Percentiles rank a stretch among this genome's conserved stretches.
Conservation (phyloP, 2,329 filamentous ascomycete genomes). For the Didymella exigua region DNA sequence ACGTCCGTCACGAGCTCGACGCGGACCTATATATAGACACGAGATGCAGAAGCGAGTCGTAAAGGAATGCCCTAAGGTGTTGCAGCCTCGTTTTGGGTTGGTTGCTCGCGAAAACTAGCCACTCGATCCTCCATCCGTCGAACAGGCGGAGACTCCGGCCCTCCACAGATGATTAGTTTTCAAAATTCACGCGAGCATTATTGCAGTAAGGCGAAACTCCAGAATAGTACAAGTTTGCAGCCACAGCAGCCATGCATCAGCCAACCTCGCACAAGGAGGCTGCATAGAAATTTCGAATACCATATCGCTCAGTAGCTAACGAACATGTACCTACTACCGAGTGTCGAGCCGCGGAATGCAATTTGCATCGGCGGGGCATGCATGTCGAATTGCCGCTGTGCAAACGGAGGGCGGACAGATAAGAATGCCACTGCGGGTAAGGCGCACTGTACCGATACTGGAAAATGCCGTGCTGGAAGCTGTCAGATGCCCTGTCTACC, state of each 20-base stretch:
- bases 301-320: not conserved
- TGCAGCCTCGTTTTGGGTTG: slow-evolving; percentile 5
- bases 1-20: not conserved
- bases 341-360: not conserved
- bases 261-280: not conserved
- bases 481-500: slow-evolving; percentile 10
- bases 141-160: too few species aligned
- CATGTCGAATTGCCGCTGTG: not conserved
- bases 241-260: not conserved
- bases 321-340: not conserved
- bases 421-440: slow-evolving; percentile 19
- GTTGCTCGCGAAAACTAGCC: slow-evolving; percentile 1
- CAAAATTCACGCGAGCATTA: not conserved
- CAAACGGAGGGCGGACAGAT: slow-evolving; percentile 9
- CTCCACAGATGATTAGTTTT: too few species aligned
- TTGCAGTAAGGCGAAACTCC: not conserved
- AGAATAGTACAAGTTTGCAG: not conserved
- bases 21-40: slow-evolving; percentile 2
- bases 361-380: not conserved
- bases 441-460: slow-evolving; percentile 14
- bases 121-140: not conserved
- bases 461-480: slow-evolving; percentile 12
- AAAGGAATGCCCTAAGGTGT: not conserved
- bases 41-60: not conserved
- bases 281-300: not conserved